These are phyloP conservation scores for Cordyceps pruinosa DNA, from an alignment of 2,329 filamentous ascomycete species.

Conservation along the genomic window DNA sequence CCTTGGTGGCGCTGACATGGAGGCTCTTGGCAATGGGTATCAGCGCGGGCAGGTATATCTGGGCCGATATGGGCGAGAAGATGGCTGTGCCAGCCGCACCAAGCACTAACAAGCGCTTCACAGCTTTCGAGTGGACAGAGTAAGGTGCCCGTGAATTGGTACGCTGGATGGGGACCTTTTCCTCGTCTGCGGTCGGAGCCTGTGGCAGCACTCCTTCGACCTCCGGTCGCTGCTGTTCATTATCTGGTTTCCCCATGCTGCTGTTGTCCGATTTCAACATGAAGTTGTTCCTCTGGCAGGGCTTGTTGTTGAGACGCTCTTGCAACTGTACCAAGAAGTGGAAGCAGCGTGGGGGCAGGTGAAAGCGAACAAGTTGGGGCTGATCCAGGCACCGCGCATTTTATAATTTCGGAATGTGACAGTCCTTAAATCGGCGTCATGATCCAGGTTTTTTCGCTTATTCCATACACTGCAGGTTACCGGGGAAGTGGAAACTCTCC, in stretches of 20 bases:
- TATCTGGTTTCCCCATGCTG: too few species aligned
- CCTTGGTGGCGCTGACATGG: slow-evolving; percentile 31
- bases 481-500: too few species aligned
- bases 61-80: slow-evolving; percentile 40
- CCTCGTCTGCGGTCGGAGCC: not conserved
- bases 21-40: slow-evolving; percentile 42
- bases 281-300: too few species aligned
- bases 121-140: slow-evolving; percentile 32
- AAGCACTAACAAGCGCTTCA: slow-evolving; percentile 36
- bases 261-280: too few species aligned
- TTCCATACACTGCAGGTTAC: too few species aligned
- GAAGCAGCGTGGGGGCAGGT: too few species aligned
- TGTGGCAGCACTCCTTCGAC: not conserved
- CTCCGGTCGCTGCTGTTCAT: not conserved
- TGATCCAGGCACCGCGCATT: too few species aligned
- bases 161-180: not conserved
- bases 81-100: slow-evolving; percentile 32
- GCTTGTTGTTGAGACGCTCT: too few species aligned
- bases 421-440: too few species aligned
- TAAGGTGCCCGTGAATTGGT: slow-evolving; percentile 21
- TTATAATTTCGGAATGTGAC: too few species aligned
- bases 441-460: too few species aligned
- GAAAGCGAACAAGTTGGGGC: too few species aligned
- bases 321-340: not conserved
- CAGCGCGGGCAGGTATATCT: slow-evolving; percentile 50